These are phyloP conservation scores for Ustilago trichophora DNA, from an alignment of 1,284 basidiomycete species.

Conservation along the genomic window DNA sequence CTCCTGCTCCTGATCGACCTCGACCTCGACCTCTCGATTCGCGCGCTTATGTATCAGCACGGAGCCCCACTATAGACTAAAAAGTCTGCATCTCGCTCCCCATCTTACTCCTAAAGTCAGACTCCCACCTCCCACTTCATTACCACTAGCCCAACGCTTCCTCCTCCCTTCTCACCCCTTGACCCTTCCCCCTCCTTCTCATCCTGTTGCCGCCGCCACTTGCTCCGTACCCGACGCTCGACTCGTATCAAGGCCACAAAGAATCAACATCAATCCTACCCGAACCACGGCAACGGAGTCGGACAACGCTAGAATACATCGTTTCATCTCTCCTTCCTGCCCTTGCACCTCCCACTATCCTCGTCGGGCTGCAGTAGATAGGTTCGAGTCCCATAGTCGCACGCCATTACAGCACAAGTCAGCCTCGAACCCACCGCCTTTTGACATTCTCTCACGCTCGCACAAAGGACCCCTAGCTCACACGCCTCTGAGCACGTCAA, in stretches of 20 bases:
- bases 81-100: conserved; percentile 1
- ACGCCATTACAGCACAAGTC: too few species aligned
- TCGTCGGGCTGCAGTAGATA: too few species aligned
- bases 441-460: neutral
- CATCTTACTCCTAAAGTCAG: neutral
- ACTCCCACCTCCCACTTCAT: neutral
- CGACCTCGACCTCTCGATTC: conserved; percentile 3
- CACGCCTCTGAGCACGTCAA: too few species aligned
- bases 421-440: neutral
- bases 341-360: neutral
- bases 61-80: conserved; percentile 16
- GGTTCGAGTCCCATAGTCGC: too few species aligned
- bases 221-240: too few species aligned
- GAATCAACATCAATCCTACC: too few species aligned
- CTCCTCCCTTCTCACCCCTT: too few species aligned
- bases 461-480: too few species aligned
- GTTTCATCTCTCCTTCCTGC: conserved; percentile 21
- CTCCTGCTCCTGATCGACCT: too few species aligned
- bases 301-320: neutral
- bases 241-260: too few species aligned
- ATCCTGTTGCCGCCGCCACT: too few species aligned
- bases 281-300: neutral
- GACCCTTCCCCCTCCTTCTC: too few species aligned
- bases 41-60: conserved; percentile 19
- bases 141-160: neutral